Percentiles rank a stretch among this genome's conserved stretches.
Conservation (phyloP, 306 rosid species). For the Medicago lupulina region DNA sequence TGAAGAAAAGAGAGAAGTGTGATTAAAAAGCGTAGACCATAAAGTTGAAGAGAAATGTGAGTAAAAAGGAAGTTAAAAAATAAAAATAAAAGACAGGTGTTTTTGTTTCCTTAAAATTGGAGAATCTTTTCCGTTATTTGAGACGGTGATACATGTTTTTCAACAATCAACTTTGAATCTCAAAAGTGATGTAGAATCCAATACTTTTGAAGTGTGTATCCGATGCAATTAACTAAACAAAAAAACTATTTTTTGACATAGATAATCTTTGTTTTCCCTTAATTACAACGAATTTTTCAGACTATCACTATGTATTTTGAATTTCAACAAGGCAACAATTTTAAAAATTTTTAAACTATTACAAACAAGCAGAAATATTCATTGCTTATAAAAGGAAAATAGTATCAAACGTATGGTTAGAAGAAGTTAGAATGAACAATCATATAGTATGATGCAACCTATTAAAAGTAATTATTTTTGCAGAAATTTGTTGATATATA, state of each 20-base stretch:
- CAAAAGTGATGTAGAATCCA: background rate
- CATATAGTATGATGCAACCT: background rate
- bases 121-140: background rate
- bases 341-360: too few relatives aligned
- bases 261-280: background rate
- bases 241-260: background rate
- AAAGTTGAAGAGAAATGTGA: background rate
- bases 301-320: background rate
- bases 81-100: background rate
- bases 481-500: too few relatives aligned
- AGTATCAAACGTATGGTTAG: background rate
- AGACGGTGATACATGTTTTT: background rate
- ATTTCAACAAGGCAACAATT: background rate
- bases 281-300: background rate
- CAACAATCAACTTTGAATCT: background rate
- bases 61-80: background rate
- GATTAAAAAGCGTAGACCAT: background rate
- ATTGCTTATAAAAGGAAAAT: background rate
- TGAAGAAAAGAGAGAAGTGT: background rate
- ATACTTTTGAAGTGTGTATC: background rate
- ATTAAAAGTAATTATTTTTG: too few relatives aligned
- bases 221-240: background rate
- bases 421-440: background rate
- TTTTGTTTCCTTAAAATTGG: background rate
- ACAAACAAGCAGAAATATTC: background rate